Evolutionary conservation across 495 filamentous ascomycete species (phyloP), one percentile per base, ranked within the genome.

Genomic region (Lepraria neglecta): DNA sequence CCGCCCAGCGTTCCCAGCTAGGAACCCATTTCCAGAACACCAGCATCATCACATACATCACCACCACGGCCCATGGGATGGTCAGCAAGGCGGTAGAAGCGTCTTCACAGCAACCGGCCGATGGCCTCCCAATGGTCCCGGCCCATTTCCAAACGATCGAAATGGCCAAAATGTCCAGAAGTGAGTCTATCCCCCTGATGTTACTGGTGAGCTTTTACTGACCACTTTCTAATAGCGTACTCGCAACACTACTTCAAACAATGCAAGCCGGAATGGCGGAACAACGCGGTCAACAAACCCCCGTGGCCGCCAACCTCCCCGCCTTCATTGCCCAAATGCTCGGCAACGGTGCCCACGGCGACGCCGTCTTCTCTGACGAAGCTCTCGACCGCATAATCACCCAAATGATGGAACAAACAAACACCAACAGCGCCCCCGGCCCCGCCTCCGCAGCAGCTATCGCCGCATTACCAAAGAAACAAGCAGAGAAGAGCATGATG

Each of bases 321-420:
- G 76, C 72, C 10, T 56, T 82, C 27, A 67, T 88, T 44, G 70
- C 73, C 30, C 72, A 75, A 6, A 63, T 92, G 42, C 70, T 91
- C 44, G 74, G 73, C 21, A 71, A 72, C 35, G 83, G 77, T 9
- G 77, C 78, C 6, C 77, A 81, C 58, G 90, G 90, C 15, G 92
- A 97, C 71, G 89, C 85, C n/a, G 94, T 96, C 1, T 95, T 90
- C 68, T 85, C 87, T 1, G 90, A 97, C 75, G 91, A 94, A 74
- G 91, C 89, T 15, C 74, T 97, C 1, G 92, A 98, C 70, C 84
- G 88, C 38, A 87, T 98, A 60, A 87, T 98, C 46, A 86, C 90
- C 1, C 82, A 88, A 62, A 76, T 98, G 35, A 90, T 96, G 82
- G 92, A 96, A 66, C 84, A 88, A 59, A 85, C 51, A 4, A 88